Conservation (phyloP, 2,329 filamentous ascomycete genomes). For the Colletotrichum sp. region DNA sequence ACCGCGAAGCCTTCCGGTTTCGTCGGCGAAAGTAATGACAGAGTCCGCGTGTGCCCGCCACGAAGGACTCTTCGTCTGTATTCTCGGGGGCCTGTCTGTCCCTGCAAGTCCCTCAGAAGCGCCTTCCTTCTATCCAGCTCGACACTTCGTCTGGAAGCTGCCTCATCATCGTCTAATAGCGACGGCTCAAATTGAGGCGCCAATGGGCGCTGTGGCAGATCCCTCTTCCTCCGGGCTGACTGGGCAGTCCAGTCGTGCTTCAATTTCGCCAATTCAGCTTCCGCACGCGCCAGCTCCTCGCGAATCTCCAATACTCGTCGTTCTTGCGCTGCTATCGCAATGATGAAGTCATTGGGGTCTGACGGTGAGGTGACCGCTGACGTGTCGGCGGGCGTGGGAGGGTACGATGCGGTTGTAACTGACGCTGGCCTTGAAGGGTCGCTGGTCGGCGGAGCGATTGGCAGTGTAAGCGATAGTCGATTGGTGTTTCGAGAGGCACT, state of each 20-base stretch:
- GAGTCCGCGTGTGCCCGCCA: constrained; percentile 65
- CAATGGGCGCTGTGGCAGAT: constrained; percentile 56
- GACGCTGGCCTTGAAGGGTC: constrained; percentile 58
- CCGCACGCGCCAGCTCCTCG: constrained; percentile 86
- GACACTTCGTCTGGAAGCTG: constrained; percentile 42
- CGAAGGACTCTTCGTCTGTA: constrained; percentile 69
- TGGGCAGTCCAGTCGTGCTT: constrained; percentile 85
- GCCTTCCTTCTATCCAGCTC: constrained; percentile 80
- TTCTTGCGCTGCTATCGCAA: constrained; percentile 91
- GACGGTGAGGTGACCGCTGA: constrained; percentile 48
- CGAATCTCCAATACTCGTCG: constrained; percentile 87
- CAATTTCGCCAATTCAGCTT: constrained; percentile 74
- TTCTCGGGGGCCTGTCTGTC: constrained; percentile 47
- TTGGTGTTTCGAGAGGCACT: constrained; percentile 60
- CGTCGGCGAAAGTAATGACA: constrained; percentile 83
- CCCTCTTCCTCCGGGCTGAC: constrained; percentile 78
- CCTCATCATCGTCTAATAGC: constrained; percentile 43
- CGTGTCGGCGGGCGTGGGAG: constrained; percentile 56
- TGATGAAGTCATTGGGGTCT: constrained; percentile 75
- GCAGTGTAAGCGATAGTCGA: constrained; percentile 65
- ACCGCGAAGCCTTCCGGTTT: constrained; percentile 51
- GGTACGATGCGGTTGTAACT: constrained; percentile 49
- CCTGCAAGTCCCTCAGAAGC: constrained; percentile 54
- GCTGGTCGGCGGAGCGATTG: constrained; percentile 61
- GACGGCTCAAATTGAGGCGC: constrained; percentile 25